A percentile compares a stretch with the other conserved stretches of the same genome.
phyloP scores from a whole-genome alignment of 2,329 filamentous ascomycete species.

The Penicillium sp. region DNA sequence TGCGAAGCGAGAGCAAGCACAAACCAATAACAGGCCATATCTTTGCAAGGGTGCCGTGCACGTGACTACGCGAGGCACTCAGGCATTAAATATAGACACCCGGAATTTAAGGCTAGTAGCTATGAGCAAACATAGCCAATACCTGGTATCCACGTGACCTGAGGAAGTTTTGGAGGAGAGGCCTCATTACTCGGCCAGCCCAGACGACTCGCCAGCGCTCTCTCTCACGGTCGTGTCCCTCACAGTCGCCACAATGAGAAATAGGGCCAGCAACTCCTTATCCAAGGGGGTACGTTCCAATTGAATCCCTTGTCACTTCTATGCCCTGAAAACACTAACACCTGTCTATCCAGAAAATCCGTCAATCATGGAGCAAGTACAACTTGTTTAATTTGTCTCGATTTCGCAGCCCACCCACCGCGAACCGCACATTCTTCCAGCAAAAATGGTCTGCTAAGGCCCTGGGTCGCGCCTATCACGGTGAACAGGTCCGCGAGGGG shows the following conservation, averaged over 20 bases:
- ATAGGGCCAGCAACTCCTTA: constrained; percentile 48
- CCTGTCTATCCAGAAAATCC: constrained; percentile 70
- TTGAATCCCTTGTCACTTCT: background rate
- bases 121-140: too few relatives aligned
- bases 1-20: constrained; percentile 16
- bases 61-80: too few relatives aligned
- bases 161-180: constrained; percentile 38
- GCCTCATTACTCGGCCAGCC: constrained; percentile 14
- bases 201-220: constrained; percentile 12
- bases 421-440: constrained; percentile 80
- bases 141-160: constrained; percentile 36
- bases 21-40: too few relatives aligned
- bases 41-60: too few relatives aligned
- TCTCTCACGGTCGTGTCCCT: constrained; percentile 19
- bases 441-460: constrained; percentile 97
- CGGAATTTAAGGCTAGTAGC: too few relatives aligned
- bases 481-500: constrained; percentile 89
- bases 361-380: constrained; percentile 97
- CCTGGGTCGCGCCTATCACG: constrained; percentile 83
- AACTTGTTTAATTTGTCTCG: constrained; percentile 87
- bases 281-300: constrained; percentile 43
- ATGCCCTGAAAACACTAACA: constrained; percentile 8
- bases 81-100: too few relatives aligned
- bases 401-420: constrained; percentile 51
- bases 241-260: constrained; percentile 46